Base-by-base conservation (phyloP, 441 rosid genomes). In the Arabidopsis hybrid region DNA sequence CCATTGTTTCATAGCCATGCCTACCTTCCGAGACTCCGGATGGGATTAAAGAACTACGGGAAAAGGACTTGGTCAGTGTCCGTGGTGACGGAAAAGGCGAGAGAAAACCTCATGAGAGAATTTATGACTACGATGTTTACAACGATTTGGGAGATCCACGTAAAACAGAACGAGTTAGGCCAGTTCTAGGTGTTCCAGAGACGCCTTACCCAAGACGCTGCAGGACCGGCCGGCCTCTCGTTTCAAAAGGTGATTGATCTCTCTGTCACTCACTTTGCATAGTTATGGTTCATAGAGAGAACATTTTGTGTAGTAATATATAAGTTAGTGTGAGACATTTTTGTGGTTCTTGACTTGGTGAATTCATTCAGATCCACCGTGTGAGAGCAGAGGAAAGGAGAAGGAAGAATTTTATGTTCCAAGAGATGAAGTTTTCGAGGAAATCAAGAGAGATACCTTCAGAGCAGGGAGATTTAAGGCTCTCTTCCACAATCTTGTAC, bases 131-230 rank as follows among this genome's bases (percentile, higher is more conserved):
- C 57, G 99, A 83, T 64, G 72, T 79, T 45, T 92, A 95, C 69
- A 91, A 95, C 16, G 97, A 95, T 79, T 65, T 95, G 67, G 99
- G 99, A 0, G 91, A 89, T 79, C 97, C 97, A 17, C 96, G 89
- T 70, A 83, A 85, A 77, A 32, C 16, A 32, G 93, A 85, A 32
- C 76, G 84, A 65, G 86, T 86, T 59, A 85, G 99, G 67, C 91
- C 97, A 0, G 85, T 91, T 34, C 64, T 95, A 34, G 89, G 87
- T 11, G 78, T 80, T 55, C 83, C 83, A 67, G 82, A 86, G 71
- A 86, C 83, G 71, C 97, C 97, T 51, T 95, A 95, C 85, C 99
- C 99, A 18, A 80, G 93, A 77, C 89, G 96, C 0, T 95, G 99
- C 52, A 87, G 98, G 78, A 89, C 95, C 51, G 99, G 99, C 46